Evolutionary conservation across 148 eudicot genomes (phyloP).

Genomic region (Agrostemma githago): DNA sequence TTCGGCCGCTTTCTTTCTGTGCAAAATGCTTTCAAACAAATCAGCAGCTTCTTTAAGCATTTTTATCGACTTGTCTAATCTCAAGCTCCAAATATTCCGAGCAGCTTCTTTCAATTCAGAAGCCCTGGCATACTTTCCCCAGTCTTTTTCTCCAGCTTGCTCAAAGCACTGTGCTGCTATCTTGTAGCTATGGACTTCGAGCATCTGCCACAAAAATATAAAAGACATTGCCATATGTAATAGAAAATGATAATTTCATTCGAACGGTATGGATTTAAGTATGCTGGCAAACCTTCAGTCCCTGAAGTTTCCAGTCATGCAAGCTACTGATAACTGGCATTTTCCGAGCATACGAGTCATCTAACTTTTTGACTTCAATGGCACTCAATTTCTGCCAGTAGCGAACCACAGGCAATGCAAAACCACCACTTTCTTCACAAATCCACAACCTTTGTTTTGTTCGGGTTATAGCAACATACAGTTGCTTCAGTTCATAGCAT

Average conservation of each 20-base stretch:
- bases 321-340: conserved; percentile 63
- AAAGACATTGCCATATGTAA: not conserved
- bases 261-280: not conserved
- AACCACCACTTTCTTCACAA: conserved; percentile 49
- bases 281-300: conserved; percentile 26
- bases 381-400: conserved; percentile 53
- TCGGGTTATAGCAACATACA: conserved; percentile 73
- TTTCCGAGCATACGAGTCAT: conserved; percentile 47
- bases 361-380: conserved; percentile 44
- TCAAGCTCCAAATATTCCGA: conserved; percentile 30
- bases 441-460: conserved; percentile 76
- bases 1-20: conserved; percentile 47
- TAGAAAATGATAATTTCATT: too few species aligned
- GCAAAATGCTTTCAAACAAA: conserved; percentile 49
- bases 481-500: conserved; percentile 49
- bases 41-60: conserved; percentile 52
- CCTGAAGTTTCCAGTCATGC: conserved; percentile 55
- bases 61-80: conserved; percentile 25
- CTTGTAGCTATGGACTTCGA: conserved; percentile 47
- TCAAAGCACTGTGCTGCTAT: conserved; percentile 63
- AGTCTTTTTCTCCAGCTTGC: conserved; percentile 44
- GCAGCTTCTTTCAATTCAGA: conserved; percentile 39
- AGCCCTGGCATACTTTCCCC: conserved; percentile 53
- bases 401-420: conserved; percentile 53
- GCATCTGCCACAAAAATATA: conserved; percentile 38